A percentile compares a stretch with the other conserved stretches of the same genome.
These are phyloP conservation scores for Arbutus unedo DNA, from an alignment of 148 eudicot species.

Conservation along the genomic window DNA sequence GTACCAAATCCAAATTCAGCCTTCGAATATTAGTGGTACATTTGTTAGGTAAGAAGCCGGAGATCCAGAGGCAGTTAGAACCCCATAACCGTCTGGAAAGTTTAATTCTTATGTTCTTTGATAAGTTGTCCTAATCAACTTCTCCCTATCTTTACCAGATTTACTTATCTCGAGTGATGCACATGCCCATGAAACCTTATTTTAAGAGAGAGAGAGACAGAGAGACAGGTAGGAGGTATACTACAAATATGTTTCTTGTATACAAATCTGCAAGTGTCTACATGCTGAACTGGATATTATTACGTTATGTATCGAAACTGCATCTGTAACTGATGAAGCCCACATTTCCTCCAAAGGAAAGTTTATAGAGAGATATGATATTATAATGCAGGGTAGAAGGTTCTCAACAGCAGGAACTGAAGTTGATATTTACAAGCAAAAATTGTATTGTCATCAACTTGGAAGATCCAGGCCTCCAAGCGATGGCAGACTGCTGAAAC, in stretches of 20 bases:
- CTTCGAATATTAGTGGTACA: neutral
- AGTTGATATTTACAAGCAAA: neutral
- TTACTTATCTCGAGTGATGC: neutral
- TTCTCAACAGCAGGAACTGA: neutral
- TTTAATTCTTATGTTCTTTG: neutral
- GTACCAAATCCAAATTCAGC: neutral
- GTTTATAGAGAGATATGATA: neutral
- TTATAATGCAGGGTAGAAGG: neutral
- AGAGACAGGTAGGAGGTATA: neutral
- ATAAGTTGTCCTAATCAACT: neutral
- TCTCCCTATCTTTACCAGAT: neutral
- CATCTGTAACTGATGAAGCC: neutral
- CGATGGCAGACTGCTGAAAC: slow-evolving; percentile 19
- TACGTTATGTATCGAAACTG: neutral
- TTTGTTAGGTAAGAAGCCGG: neutral
- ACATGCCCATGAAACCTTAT: neutral
- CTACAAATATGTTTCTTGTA: no score
- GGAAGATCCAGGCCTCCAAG: slow-evolving; percentile 21
- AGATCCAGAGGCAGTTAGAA: neutral
- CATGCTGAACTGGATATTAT: neutral
- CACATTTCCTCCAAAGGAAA: neutral
- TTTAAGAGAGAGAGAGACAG: neutral
- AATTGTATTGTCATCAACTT: neutral
- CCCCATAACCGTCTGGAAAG: neutral
- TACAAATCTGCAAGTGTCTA: neutral